Evolutionary conservation across 495 filamentous ascomycete genomes (phyloP).

Genomic region (Penicillium alfredii): DNA sequence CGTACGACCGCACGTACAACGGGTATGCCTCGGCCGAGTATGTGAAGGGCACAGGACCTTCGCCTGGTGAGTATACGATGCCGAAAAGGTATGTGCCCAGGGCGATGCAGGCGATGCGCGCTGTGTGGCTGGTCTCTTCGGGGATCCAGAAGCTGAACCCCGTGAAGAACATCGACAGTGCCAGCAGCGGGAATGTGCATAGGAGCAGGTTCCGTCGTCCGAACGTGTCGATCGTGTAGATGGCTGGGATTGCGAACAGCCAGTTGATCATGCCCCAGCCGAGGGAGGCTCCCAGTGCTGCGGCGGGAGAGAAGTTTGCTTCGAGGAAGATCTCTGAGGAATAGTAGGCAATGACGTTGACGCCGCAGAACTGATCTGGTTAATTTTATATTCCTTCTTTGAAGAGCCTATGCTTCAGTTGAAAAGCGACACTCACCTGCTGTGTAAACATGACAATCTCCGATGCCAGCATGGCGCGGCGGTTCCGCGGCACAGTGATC

Average conservation of each 20-base stretch:
- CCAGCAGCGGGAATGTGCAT: slow-evolving; percentile 72
- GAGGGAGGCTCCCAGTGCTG: slow-evolving; percentile 61
- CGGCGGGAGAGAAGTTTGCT: slow-evolving; percentile 40
- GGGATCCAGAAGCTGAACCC: slow-evolving; percentile 78
- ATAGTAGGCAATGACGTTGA: slow-evolving; percentile 59
- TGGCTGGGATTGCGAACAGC: slow-evolving; percentile 69
- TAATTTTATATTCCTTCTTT: slow-evolving; percentile 26
- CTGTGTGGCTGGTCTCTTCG: slow-evolving; percentile 31
- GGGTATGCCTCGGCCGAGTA: slow-evolving; percentile 81
- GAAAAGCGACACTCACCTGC: slow-evolving; percentile 46
- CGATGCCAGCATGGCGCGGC: slow-evolving; percentile 68
- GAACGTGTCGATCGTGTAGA: slow-evolving; percentile 79
- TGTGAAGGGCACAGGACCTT: slow-evolving; percentile 78
- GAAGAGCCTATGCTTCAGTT: too few species aligned
- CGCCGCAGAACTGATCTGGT: slow-evolving; percentile 44
- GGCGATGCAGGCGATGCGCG: slow-evolving; percentile 53
- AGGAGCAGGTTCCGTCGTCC: slow-evolving; percentile 76
- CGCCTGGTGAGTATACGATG: slow-evolving; percentile 71
- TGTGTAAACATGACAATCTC: slow-evolving; percentile 85
- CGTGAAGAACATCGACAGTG: slow-evolving; percentile 66
- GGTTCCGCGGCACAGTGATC: slow-evolving; percentile 68
- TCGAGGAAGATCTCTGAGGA: slow-evolving; percentile 48
- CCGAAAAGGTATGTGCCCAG: slow-evolving; percentile 71
- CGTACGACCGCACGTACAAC: slow-evolving; percentile 63
- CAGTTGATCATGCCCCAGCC: slow-evolving; percentile 78